Percentiles rank a stretch among this genome's conserved stretches.
phyloP scores from a whole-genome alignment of 306 rosid species.

The Dryas alaskensis region DNA sequence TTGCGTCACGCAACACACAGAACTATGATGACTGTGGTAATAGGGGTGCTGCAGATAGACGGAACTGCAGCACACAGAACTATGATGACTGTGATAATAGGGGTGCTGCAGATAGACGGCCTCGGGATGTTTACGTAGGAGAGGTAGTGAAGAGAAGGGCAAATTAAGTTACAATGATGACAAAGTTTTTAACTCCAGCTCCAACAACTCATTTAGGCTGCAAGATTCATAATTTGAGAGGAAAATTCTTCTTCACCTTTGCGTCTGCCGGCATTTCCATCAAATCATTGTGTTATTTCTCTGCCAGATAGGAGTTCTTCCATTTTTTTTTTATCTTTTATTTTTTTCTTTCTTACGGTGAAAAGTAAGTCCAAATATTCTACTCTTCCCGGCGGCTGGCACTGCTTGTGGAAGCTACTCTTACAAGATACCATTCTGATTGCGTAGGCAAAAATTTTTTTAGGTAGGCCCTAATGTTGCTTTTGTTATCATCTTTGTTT shows the following conservation, averaged over 20 bases:
- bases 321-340: neutral
- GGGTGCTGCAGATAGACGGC: conserved; percentile 17
- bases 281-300: conserved; percentile 8
- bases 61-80: conserved; percentile 22
- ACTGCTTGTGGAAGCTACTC: conserved; percentile 30
- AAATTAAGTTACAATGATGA: conserved; percentile 13
- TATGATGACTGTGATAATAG: conserved; percentile 20
- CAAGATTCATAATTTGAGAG: conserved; percentile 4
- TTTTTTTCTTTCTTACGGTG: neutral
- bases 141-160: conserved; percentile 22
- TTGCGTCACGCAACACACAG: conserved; percentile 25
- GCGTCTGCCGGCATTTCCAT: neutral
- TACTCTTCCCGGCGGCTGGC: conserved; percentile 20
- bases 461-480: conserved; percentile 32
- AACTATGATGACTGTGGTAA: conserved; percentile 21
- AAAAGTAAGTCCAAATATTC: neutral
- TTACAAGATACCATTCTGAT: conserved; percentile 8
- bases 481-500: conserved; percentile 10
- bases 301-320: conserved; percentile 13
- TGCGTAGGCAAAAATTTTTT: conserved; percentile 17
- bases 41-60: conserved; percentile 1
- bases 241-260: conserved; percentile 12
- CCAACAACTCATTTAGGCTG: neutral
- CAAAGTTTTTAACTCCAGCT: neutral
- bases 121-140: conserved; percentile 21